phyloP scores from a whole-genome alignment of 495 filamentous ascomycete genomes.

The Hamigera avellanea region DNA sequence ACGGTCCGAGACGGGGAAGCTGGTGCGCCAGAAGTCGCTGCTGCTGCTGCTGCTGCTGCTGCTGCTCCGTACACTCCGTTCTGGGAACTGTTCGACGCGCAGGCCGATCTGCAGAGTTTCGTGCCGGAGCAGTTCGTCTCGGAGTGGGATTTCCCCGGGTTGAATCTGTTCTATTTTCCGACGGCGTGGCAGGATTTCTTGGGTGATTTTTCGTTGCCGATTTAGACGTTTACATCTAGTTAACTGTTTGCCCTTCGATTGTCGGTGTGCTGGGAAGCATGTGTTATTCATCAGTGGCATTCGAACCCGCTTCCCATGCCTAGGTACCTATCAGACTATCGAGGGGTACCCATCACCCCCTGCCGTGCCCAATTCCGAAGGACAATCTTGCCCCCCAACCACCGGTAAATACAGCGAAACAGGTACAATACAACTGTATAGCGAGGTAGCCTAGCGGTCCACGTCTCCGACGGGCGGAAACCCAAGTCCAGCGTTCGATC shows the following conservation, averaged over 20 bases:
- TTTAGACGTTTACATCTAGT: no score
- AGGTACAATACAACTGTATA: no score
- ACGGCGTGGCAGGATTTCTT: slow-evolving; percentile 33
- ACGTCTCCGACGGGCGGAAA: no score
- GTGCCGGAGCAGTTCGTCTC: slow-evolving; percentile 39
- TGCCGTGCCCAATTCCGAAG: no score
- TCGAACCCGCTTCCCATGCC: background rate
- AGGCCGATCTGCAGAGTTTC: slow-evolving; percentile 39
- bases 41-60: background rate
- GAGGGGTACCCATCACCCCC: no score
- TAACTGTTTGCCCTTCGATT: no score
- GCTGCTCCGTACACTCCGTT: slow-evolving; percentile 14
- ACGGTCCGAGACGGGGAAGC: slow-evolving; percentile 20
- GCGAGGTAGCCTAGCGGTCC: no score
- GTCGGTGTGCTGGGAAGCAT: no score
- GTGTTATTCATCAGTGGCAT: background rate
- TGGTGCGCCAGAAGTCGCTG: background rate
- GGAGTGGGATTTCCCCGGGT: slow-evolving; percentile 43
- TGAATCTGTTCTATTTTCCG: slow-evolving; percentile 42
- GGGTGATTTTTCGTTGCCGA: slow-evolving; percentile 28
- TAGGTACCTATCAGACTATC: no score
- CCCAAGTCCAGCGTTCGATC: no score
- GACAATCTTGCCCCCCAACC: no score
- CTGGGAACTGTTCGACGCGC: slow-evolving; percentile 32
- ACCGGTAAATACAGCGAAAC: no score